Conservation (phyloP, 2,329 filamentous ascomycete species). For the Ilyonectria robusta region DNA sequence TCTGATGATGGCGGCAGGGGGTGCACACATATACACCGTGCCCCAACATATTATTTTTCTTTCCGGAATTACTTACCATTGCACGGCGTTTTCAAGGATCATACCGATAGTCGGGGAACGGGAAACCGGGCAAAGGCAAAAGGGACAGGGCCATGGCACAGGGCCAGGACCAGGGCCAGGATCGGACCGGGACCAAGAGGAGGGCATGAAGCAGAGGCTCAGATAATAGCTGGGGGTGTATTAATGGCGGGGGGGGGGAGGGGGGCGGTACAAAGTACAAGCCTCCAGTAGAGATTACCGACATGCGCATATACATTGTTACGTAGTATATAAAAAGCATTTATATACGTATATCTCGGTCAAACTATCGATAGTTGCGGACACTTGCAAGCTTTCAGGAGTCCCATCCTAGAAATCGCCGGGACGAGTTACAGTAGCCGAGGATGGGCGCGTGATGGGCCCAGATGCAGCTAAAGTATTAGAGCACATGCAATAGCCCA, state of each 20-base stretch:
- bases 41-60: slow-evolving; percentile 19
- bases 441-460: slow-evolving; percentile 12
- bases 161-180: slow-evolving; percentile 1
- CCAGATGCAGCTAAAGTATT: slow-evolving; percentile 27
- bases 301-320: slow-evolving; percentile 18
- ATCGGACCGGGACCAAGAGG: slow-evolving; percentile 3
- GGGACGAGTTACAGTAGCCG: slow-evolving; percentile 6
- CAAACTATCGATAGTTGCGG: slow-evolving; percentile 1
- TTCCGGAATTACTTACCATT: slow-evolving; percentile 35
- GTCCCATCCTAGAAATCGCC: background rate
- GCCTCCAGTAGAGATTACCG: slow-evolving; percentile 11
- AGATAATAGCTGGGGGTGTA: slow-evolving; percentile 25
- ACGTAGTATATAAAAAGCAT: slow-evolving; percentile 13
- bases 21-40: slow-evolving; percentile 17
- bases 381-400: slow-evolving; percentile 1
- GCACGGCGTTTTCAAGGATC: slow-evolving; percentile 41
- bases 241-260: slow-evolving; percentile 19
- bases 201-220: slow-evolving; percentile 1
- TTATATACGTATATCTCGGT: slow-evolving; percentile 9
- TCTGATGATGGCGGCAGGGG: slow-evolving; percentile 4
- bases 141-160: slow-evolving; percentile 9
- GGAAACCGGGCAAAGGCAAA: slow-evolving; percentile 3
- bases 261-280: slow-evolving; percentile 1
- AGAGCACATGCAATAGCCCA: slow-evolving; percentile 23
- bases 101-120: slow-evolving; percentile 22